A percentile compares a stretch with the other conserved stretches of the same genome.
phyloP scores from a whole-genome alignment of 148 eudicot genomes.

The Vaccinium darrowii region DNA sequence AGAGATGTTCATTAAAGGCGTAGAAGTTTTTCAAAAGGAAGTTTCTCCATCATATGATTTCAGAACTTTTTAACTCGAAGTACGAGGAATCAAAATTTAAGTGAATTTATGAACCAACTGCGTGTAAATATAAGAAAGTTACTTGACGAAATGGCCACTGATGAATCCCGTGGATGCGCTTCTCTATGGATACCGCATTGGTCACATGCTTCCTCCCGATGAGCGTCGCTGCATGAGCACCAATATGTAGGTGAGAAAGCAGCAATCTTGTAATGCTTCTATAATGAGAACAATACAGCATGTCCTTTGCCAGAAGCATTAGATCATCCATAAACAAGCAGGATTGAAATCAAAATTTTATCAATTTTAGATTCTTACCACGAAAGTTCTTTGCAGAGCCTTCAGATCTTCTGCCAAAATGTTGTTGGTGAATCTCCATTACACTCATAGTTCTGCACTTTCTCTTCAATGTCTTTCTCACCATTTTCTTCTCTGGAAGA shows the following conservation, averaged over 20 bases:
- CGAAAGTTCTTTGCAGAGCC: background rate
- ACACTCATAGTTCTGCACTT: background rate
- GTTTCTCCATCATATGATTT: too few species aligned
- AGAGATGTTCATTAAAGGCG: too few species aligned
- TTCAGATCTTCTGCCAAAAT: background rate
- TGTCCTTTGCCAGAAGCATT: background rate
- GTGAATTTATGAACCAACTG: too few species aligned
- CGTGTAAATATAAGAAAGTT: background rate
- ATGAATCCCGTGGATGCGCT: background rate
- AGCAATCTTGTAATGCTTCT: too few species aligned
- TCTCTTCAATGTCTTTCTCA: background rate
- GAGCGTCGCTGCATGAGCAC: background rate
- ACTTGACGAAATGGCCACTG: background rate
- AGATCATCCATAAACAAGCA: background rate
- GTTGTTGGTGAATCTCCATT: background rate
- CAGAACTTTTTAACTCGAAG: too few species aligned
- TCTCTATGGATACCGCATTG: background rate
- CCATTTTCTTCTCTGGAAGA: background rate
- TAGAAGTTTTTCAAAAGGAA: too few species aligned
- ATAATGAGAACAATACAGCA: too few species aligned
- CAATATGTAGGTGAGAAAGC: background rate
- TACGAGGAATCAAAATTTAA: too few species aligned
- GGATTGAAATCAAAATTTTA: background rate
- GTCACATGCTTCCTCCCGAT: background rate
- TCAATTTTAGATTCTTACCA: background rate